Base-by-base conservation (phyloP, 805 yeast species). In the Hanseniaspora singularis region DNA sequence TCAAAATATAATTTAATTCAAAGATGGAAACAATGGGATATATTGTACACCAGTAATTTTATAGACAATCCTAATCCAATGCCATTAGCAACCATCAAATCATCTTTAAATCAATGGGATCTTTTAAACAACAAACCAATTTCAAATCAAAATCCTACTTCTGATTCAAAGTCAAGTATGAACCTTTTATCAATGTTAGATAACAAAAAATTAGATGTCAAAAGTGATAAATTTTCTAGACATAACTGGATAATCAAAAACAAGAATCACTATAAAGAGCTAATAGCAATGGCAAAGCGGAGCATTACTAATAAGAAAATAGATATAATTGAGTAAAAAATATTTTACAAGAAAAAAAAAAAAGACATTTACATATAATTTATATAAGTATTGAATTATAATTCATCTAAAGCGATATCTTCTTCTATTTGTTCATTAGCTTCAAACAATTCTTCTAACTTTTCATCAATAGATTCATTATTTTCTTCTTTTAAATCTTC, bases 21-120 rank as follows among this genome's bases (percentile, higher is more conserved):
- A 16, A 64, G 97, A 33, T 82, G 82, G 57, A 79, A 76, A 51
- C 89, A 87, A 53, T 88, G 77, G 65, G 76, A 81, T 48, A 74
- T 78, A 27, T 57, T 86, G 10, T 81, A 79, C 77, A 88, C 88
- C 57, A 79, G 95, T 11, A 86, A 86, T 56, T 70, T 58, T 39
- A 52, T 78, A 36, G 95, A 86, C 57, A 72, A 87, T 5, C 64
- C 72, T 30, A 69, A 67, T 26, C 95, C 95, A 0, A 73, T 73
- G 3, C 62, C 74, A 22, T 77, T 76, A 19, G 63, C 66, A 32
- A 72, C 73, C 4, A 60, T 88, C 40, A 66, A 74, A 40, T 74
- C 70, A 45, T 72, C 71, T 43, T 66, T 88, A 32, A 59, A 63
- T 19, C 75, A 76, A 54, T 82, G 94, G 94, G 95, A 86, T 55